These are phyloP conservation scores for Hydnomerulius pinastri DNA, from an alignment of 768 basidiomycete genomes.

Conservation along the genomic window DNA sequence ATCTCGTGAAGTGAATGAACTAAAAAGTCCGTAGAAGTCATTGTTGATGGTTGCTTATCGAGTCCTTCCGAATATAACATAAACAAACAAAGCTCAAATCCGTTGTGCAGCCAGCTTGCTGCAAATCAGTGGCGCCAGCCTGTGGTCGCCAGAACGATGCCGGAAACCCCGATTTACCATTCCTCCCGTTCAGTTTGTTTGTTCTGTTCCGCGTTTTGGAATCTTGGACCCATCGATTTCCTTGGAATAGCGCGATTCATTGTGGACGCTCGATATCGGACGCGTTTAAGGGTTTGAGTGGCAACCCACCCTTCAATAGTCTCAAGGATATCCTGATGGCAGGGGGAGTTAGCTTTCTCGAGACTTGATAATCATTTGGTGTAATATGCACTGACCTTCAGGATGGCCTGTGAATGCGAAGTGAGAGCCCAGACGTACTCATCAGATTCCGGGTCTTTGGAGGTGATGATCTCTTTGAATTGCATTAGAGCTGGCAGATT, in stretches of 20 bases:
- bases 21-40: neutral
- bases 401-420: conserved; percentile 13
- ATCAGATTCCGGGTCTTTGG: conserved; percentile 11
- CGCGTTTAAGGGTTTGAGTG: conserved; percentile 22
- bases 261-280: neutral
- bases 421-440: conserved; percentile 23
- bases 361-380: neutral
- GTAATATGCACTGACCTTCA: conserved; percentile 17
- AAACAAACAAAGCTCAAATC: conserved; percentile 13
- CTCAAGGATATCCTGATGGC: conserved; percentile 26
- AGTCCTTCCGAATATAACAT: conserved; percentile 16
- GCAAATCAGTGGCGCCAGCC: too few relatives aligned
- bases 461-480: conserved; percentile 21
- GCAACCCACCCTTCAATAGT: conserved; percentile 29
- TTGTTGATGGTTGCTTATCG: conserved; percentile 20
- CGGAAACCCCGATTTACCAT: neutral
- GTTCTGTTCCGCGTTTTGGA: conserved; percentile 9
- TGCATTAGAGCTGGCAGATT: conserved; percentile 16
- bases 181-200: conserved; percentile 43
- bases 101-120: too few relatives aligned
- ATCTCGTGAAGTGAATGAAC: neutral
- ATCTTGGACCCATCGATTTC: conserved; percentile 28
- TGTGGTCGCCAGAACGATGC: neutral
- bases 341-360: neutral
- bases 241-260: conserved; percentile 9